Conservation (phyloP, 176 grass and related monocot species). For the Bolboschoenus planiculmis region DNA sequence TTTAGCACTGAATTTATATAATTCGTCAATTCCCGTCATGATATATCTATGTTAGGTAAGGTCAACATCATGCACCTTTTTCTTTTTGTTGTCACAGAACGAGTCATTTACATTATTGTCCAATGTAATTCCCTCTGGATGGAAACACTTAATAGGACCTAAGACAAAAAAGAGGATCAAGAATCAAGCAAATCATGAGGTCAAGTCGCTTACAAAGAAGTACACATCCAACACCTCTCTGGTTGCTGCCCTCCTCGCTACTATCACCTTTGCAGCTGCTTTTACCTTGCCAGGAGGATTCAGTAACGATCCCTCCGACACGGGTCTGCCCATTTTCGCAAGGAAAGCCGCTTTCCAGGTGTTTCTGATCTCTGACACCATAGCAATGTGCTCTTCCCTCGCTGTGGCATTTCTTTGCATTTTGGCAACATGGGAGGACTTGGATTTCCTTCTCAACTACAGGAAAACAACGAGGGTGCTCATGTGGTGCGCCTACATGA, state of each 20-base stretch:
- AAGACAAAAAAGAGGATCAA: neutral
- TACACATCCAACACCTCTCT: slow-evolving; percentile 15
- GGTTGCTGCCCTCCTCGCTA: slow-evolving; percentile 1
- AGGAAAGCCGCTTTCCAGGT: neutral
- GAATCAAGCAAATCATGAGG: neutral
- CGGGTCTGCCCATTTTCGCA: neutral
- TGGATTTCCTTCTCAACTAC: neutral
- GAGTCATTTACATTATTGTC: neutral
- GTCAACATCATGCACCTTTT: too few relatives aligned
- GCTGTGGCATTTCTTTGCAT: neutral
- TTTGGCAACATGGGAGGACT: neutral
- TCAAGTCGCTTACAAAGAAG: neutral
- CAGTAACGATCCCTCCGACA: neutral
- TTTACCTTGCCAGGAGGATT: slow-evolving; percentile 4
- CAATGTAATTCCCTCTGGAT: neutral
- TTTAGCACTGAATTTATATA: neutral
- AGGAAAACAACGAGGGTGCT: slow-evolving; percentile 5
- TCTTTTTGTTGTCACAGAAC: neutral
- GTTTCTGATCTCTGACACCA: neutral
- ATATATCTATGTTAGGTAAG: neutral
- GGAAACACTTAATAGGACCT: neutral
- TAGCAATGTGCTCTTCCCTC: neutral
- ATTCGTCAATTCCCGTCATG: neutral
- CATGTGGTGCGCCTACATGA: neutral
- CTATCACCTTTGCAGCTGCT: slow-evolving; percentile 10